These are phyloP conservation scores for Colletotrichum cuscutae DNA, from an alignment of 2,329 filamentous ascomycete species.

Conservation along the genomic window DNA sequence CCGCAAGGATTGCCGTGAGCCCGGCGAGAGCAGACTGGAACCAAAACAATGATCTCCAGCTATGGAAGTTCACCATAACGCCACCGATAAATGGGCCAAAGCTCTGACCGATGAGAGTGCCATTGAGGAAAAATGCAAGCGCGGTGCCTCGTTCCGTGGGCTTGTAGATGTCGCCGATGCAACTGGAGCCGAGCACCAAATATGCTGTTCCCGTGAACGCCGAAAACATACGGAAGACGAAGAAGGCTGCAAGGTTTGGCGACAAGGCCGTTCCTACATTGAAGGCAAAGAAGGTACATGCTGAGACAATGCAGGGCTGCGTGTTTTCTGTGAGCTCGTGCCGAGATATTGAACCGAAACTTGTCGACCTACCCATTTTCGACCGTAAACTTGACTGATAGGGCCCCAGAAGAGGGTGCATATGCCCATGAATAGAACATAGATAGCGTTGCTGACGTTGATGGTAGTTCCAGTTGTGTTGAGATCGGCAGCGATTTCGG, in stretches of 20 bases:
- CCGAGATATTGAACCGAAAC: constrained; percentile 39
- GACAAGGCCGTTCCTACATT: constrained; percentile 74
- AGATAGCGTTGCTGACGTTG: constrained; percentile 76
- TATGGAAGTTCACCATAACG: constrained; percentile 74
- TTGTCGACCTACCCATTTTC: constrained; percentile 51
- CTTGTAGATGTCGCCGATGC: constrained; percentile 67
- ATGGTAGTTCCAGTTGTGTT: constrained; percentile 74
- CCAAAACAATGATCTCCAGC: constrained; percentile 79
- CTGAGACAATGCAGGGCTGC: constrained; percentile 37
- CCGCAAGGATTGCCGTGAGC: constrained; percentile 62
- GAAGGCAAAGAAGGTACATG: constrained; percentile 67
- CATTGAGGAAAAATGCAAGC: constrained; percentile 73
- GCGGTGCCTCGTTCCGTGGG: constrained; percentile 73
- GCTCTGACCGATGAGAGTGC: constrained; percentile 73
- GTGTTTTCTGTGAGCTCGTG: neutral
- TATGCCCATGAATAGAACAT: constrained; percentile 77
- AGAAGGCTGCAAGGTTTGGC: constrained; percentile 73
- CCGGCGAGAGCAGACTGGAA: constrained; percentile 72
- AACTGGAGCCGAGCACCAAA: constrained; percentile 72
- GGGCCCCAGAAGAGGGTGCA: constrained; percentile 75
- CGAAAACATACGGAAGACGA: constrained; percentile 75
- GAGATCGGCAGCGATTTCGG: constrained; percentile 76
- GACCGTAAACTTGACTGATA: constrained; percentile 68
- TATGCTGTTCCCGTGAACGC: constrained; percentile 78
- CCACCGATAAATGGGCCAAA: constrained; percentile 74